phyloP scores from a whole-genome alignment of 2,329 filamentous ascomycete genomes.

The Rhynchosporium secalis region DNA sequence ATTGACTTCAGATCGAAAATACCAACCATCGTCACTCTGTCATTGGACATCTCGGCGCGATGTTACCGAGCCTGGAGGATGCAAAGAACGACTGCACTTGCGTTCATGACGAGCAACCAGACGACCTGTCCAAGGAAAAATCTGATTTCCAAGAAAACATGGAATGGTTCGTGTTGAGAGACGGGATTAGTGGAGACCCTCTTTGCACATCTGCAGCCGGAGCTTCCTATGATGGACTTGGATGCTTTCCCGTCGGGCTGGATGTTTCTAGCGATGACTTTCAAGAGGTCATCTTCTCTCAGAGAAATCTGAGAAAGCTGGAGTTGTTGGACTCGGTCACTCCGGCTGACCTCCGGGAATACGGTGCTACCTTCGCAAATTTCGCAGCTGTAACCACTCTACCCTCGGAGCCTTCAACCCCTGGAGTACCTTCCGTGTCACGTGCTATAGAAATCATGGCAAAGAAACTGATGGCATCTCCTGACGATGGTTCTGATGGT shows the following conservation, averaged over 20 bases:
- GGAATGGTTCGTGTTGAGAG: slow-evolving; percentile 12
- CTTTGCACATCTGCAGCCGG: slow-evolving; percentile 39
- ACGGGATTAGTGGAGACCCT: slow-evolving; percentile 6
- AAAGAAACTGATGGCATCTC: slow-evolving; percentile 11
- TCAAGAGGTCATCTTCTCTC: slow-evolving; percentile 46
- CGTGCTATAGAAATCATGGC: slow-evolving; percentile 16
- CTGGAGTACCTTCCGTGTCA: background rate
- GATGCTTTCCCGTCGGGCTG: slow-evolving; percentile 50
- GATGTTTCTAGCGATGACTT: slow-evolving; percentile 45
- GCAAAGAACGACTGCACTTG: slow-evolving; percentile 13
- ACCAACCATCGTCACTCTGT: slow-evolving; percentile 5
- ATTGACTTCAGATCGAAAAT: slow-evolving; percentile 11
- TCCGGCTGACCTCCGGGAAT: slow-evolving; percentile 13
- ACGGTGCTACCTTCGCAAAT: slow-evolving; percentile 17
- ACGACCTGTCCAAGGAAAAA: background rate
- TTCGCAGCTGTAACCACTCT: slow-evolving; percentile 11
- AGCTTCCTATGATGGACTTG: slow-evolving; percentile 43
- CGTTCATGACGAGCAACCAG: slow-evolving; percentile 1
- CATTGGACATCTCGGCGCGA: slow-evolving; percentile 1
- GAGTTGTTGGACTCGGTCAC: slow-evolving; percentile 39
- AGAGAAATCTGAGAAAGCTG: slow-evolving; percentile 45
- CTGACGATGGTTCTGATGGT: slow-evolving; percentile 14
- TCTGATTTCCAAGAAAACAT: slow-evolving; percentile 9
- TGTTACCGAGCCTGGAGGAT: slow-evolving; percentile 18
- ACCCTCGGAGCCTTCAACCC: background rate